Conservation (phyloP, 768 basidiomycete species). For the Leccinum subgranulosum region DNA sequence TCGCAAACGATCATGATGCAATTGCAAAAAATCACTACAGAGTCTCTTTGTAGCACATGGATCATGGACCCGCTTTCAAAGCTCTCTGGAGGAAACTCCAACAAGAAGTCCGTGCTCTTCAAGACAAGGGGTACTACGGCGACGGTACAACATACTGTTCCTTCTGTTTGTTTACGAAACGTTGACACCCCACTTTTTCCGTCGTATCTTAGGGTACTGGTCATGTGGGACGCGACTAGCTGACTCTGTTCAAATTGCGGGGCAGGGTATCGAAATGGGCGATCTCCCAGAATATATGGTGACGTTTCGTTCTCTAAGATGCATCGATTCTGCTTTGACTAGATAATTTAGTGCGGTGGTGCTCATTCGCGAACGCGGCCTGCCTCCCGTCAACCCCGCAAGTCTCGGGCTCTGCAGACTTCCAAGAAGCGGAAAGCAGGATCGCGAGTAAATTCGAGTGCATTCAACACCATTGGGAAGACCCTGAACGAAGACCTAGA, state of each 20-base stretch:
- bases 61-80: conserved; percentile 77
- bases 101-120: conserved; percentile 65
- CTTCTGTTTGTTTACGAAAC: background rate
- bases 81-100: conserved; percentile 66
- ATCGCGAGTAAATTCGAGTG: conserved; percentile 56
- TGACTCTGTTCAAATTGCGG: conserved; percentile 56
- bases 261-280: conserved; percentile 48
- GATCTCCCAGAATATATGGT: conserved; percentile 82
- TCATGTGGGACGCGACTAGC: conserved; percentile 69
- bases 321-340: background rate
- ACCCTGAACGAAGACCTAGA: conserved; percentile 43
- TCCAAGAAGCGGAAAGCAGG: conserved; percentile 72
- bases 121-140: conserved; percentile 74
- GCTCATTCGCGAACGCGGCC: conserved; percentile 65
- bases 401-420: conserved; percentile 59
- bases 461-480: conserved; percentile 58
- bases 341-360: conserved; percentile 64
- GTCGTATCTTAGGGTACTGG: conserved; percentile 63
- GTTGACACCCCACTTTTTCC: conserved; percentile 5
- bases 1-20: conserved; percentile 1
- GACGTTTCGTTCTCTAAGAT: background rate
- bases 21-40: background rate
- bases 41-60: conserved; percentile 56
- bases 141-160: conserved; percentile 51
- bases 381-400: conserved; percentile 42